Base-by-base conservation (phyloP, 2,329 filamentous ascomycete species). In the Aureobasidium lini region DNA sequence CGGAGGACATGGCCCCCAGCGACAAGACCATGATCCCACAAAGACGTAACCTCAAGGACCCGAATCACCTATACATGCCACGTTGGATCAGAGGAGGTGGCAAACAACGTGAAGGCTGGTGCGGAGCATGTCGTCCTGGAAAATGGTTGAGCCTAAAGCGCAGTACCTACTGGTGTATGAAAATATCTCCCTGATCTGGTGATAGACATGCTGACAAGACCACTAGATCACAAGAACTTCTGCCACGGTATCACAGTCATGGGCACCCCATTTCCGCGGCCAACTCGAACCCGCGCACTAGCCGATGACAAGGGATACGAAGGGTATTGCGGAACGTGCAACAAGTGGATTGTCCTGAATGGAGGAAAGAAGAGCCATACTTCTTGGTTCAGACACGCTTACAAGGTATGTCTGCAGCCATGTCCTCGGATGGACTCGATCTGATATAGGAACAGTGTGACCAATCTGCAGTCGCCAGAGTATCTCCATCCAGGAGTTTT, bases 111-210 rank as follows among this genome's bases (percentile, higher is more conserved):
- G 59, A 60, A 34, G 59, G 47, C 5, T 60, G 59, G 59, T 56
- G 59, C 18, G 59, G 49, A 10, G 23, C 39, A 34, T 60, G 59
- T 29, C 57, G 47, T n/a, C 57, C 57, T 37, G 59, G 50, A 5
- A 52, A 50, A 56, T 60, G 59, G 59, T 29, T 60, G 9, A 60
- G 50, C 37, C 50, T 60, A 23, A 60, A 60, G 31, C 48, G 49
- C 6, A 60, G 59, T 23, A 56, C 59, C 23, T 60, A 60, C 18
- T 60, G 59, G 57, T 59, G 56, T 59, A 50, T 7, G 46, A 11
- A 18, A 31, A 8, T 40, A 9, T 5, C 8, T 18, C 2, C 13
- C 7, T 2, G n/a, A 2, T 4, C 15, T 31, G 4, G 7, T 50
- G 3, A 11, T 48, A 23, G 5, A 4, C 18, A 8, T 6, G 34